Percentiles rank a stretch among this genome's conserved stretches.
Evolutionary conservation across 257 asterid genomes (phyloP).

Genomic region (Capsicum chinense): DNA sequence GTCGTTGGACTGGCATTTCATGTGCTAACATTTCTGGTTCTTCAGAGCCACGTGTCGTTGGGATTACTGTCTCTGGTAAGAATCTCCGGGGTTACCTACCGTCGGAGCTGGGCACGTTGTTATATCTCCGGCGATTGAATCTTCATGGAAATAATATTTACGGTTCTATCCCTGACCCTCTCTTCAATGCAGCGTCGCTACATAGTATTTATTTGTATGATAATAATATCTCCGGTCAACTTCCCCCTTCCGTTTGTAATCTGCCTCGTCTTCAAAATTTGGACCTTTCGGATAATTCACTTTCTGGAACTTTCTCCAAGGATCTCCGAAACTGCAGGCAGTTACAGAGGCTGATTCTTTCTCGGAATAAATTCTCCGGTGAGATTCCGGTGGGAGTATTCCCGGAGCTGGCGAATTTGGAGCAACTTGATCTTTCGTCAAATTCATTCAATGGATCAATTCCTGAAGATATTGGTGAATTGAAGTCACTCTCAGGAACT

Average conservation of each 20-base stretch:
- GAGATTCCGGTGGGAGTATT: slow-evolving; percentile 71
- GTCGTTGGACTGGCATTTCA: slow-evolving; percentile 87
- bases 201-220: slow-evolving; percentile 83
- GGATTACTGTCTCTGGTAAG: slow-evolving; percentile 63
- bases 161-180: slow-evolving; percentile 82
- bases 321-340: slow-evolving; percentile 76
- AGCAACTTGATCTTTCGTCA: slow-evolving; percentile 77
- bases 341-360: slow-evolving; percentile 70
- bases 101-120: slow-evolving; percentile 80
- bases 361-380: slow-evolving; percentile 67
- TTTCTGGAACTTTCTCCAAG: slow-evolving; percentile 70
- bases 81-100: slow-evolving; percentile 85
- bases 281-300: slow-evolving; percentile 73
- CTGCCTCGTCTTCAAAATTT: slow-evolving; percentile 81
- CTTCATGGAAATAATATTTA: slow-evolving; percentile 76
- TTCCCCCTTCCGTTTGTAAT: slow-evolving; percentile 73
- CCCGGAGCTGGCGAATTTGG: slow-evolving; percentile 77
- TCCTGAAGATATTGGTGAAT: slow-evolving; percentile 81
- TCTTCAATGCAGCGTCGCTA: slow-evolving; percentile 83
- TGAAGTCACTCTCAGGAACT: slow-evolving; percentile 81
- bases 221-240: slow-evolving; percentile 76
- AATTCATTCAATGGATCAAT: slow-evolving; percentile 70
- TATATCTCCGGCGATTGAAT: slow-evolving; percentile 85
- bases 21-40: slow-evolving; percentile 74
- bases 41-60: slow-evolving; percentile 76